Base-by-base conservation (phyloP, 768 basidiomycete genomes). In the Steccherinum ochraceum region DNA sequence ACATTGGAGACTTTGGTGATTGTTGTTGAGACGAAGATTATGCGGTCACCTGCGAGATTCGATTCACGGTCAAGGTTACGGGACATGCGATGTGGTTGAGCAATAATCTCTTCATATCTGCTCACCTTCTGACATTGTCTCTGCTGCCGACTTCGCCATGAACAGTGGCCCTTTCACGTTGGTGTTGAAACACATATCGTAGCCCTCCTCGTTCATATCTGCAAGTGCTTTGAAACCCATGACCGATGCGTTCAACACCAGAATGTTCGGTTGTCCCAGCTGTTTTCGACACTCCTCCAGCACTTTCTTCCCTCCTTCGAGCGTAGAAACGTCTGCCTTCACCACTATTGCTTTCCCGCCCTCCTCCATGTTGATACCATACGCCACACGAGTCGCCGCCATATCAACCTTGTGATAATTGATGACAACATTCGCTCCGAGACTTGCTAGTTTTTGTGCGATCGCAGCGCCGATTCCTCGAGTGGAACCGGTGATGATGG, bases 121-220 rank as follows among this genome's bases (percentile, higher is more conserved):
- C 73, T 48, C 59, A 79, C 79, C 75, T 24, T 67, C 49, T 12
- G 69, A 69, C 46, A 81, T 60, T 40, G 72, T 58, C 18, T 70
- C 60, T 3, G 71, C 72, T 1, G 72, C 79, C 4, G 69, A 67
- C 56, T 83, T 73, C 2, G 70, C 71, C 45, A 80, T 63, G 66
- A 82, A 83, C 13, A 84, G 54, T 1, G 81, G 79, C 0, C 74
- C 79, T 58, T 82, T 81, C 49, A 83, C 79, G 52, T 83, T 83
- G 42, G 71, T 71, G 48, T 76, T 65, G 54, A 80, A 72, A 55
- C 79, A 75, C 18, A 60, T 58, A 48, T 82, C 77, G 57, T 70
- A 82, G 53, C 71, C 72, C n/a, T 63, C 65, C 59, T 82, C 79
- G 46, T 78, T 77, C 18, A 78, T 61, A 20, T 79, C 75, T 12